These are phyloP conservation scores for Rhodotorula sphaerocarpa DNA, from an alignment of 768 basidiomycete genomes.

Conservation along the genomic window DNA sequence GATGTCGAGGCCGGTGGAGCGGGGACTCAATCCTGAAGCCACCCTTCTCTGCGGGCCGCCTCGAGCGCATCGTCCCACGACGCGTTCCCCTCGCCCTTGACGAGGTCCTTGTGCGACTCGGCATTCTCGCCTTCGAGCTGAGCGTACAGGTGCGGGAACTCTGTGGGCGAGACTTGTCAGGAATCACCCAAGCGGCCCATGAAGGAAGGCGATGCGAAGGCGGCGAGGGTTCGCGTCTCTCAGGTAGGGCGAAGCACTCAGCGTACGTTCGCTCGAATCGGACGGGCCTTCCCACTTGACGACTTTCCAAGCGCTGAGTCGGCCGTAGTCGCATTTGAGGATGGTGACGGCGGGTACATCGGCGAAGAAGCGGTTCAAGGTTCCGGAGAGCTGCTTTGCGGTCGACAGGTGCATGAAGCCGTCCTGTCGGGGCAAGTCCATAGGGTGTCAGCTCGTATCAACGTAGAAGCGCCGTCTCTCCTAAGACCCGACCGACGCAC, in stretches of 20 bases:
- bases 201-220: neutral
- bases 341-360: constrained; percentile 40
- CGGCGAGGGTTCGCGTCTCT: no score
- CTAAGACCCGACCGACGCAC: neutral
- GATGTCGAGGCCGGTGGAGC: no score
- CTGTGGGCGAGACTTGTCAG: constrained; percentile 1
- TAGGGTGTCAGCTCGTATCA: neutral
- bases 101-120: constrained; percentile 40
- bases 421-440: constrained; percentile 26
- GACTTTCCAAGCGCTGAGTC: constrained; percentile 41
- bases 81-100: constrained; percentile 21
- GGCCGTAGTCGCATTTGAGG: constrained; percentile 39
- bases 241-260: neutral
- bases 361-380: constrained; percentile 43
- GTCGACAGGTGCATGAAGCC: constrained; percentile 44
- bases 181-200: neutral
- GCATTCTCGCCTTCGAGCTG: constrained; percentile 44
- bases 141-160: constrained; percentile 43
- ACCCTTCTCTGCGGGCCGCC: constrained; percentile 35
- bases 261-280: constrained; percentile 4
- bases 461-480: neutral
- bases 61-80: constrained; percentile 39
- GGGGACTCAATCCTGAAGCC: constrained; percentile 29
- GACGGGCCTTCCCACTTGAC: constrained; percentile 40
- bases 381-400: constrained; percentile 34